phyloP scores from a whole-genome alignment of 345 rosid species.

The Populus nigra region DNA sequence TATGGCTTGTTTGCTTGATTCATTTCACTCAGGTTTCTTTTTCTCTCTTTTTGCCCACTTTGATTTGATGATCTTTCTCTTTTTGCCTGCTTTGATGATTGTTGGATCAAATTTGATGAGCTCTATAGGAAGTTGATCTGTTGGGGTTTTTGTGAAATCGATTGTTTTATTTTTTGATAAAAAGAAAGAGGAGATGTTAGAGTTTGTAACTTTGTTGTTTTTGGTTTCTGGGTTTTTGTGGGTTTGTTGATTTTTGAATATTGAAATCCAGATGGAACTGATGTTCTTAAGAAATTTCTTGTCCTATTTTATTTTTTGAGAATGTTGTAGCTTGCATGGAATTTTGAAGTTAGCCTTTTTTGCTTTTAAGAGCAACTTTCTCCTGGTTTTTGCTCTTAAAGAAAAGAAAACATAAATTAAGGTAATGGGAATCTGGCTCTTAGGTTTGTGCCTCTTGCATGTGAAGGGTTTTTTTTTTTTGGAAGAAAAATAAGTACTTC shows the following conservation, averaged over 20 bases:
- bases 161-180: not conserved
- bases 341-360: not conserved
- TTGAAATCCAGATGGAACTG: not conserved
- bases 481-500: not conserved
- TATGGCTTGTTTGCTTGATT: slow-evolving; percentile 88
- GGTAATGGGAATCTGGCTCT: not conserved
- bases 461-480: no score
- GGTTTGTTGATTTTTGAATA: not conserved
- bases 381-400: not conserved
- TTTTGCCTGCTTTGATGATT: not conserved
- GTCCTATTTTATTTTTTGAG: no score
- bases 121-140: not conserved
- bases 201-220: not conserved
- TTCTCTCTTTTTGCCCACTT: not conserved
- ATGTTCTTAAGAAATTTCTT: not conserved
- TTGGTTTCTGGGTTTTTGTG: no score
- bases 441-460: not conserved
- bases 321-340: not conserved
- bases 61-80: no score
- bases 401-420: no score
- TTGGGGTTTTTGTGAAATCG: not conserved
- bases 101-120: not conserved
- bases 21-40: slow-evolving; percentile 77
- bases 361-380: not conserved
- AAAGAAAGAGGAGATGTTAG: not conserved